Conservation (phyloP, 1,284 basidiomycete species). For the Laetiporus sulphureus region DNA sequence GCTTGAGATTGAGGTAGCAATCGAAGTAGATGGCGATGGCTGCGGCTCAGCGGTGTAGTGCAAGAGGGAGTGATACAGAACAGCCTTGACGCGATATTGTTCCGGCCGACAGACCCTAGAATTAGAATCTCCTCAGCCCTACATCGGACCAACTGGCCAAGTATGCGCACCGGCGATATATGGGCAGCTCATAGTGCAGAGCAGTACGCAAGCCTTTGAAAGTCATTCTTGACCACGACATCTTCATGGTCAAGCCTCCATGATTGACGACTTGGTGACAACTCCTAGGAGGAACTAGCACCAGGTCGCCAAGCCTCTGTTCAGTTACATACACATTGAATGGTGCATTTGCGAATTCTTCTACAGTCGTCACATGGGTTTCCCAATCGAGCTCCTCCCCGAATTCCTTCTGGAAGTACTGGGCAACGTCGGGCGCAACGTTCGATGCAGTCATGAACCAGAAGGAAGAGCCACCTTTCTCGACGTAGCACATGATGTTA, state of each 20-base stretch:
- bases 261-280: slow-evolving; percentile 75
- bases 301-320: slow-evolving; percentile 66
- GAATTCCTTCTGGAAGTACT: slow-evolving; percentile 50
- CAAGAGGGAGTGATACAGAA: slow-evolving; percentile 48
- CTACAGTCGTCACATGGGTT: slow-evolving; percentile 48
- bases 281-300: slow-evolving; percentile 71
- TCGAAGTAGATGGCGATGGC: neutral
- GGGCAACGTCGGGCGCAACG: slow-evolving; percentile 41
- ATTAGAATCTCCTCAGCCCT: neutral
- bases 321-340: slow-evolving; percentile 62
- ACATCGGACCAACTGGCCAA: too few relatives aligned
- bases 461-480: slow-evolving; percentile 59
- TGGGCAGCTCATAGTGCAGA: slow-evolving; percentile 61
- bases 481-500: slow-evolving; percentile 74
- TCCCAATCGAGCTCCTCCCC: slow-evolving; percentile 67
- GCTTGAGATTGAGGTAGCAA: slow-evolving; percentile 1
- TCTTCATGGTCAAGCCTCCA: slow-evolving; percentile 72
- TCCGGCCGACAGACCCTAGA: slow-evolving; percentile 68
- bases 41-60: slow-evolving; percentile 29
- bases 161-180: slow-evolving; percentile 60
- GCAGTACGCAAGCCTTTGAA: slow-evolving; percentile 48
- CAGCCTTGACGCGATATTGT: slow-evolving; percentile 63
- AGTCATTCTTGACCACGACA: slow-evolving; percentile 78
- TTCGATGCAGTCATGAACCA: slow-evolving; percentile 76
- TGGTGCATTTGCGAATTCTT: slow-evolving; percentile 58